phyloP scores from a whole-genome alignment of 306 rosid genomes.

The Quercus parvula region DNA sequence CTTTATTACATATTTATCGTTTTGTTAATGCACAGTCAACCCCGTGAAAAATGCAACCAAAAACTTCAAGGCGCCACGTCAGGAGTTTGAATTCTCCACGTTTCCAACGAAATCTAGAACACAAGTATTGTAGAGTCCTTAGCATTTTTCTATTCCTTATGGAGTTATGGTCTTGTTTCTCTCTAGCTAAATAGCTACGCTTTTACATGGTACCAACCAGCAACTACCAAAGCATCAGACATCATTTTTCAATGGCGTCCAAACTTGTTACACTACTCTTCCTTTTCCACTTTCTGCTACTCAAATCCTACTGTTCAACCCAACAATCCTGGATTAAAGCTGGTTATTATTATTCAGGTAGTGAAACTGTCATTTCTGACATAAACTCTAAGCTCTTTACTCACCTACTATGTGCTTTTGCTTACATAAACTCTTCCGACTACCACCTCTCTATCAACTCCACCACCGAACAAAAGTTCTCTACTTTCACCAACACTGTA shows the following conservation, averaged over 20 bases:
- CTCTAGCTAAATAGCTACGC: too few species aligned
- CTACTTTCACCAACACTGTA: slow-evolving; percentile 17
- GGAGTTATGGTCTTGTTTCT: not conserved
- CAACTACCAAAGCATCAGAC: too few species aligned
- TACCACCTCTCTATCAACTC: slow-evolving; percentile 9
- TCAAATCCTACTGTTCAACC: slow-evolving; percentile 2
- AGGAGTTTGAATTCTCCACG: not conserved
- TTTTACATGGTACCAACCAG: not conserved
- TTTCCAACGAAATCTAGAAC: too few species aligned
- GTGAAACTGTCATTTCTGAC: slow-evolving; percentile 1
- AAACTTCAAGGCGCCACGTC: not conserved
- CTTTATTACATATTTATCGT: too few species aligned
- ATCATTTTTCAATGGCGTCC: slow-evolving; percentile 29
- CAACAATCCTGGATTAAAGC: slow-evolving; percentile 18
- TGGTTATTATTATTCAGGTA: slow-evolving; percentile 3
- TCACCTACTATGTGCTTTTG: slow-evolving; percentile 31
- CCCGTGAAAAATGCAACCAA: not conserved
- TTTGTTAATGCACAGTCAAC: not conserved
- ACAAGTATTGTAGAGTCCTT: too few species aligned
- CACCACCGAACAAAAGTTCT: not conserved
- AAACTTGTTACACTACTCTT: not conserved
- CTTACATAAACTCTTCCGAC: slow-evolving; percentile 2
- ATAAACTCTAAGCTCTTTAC: slow-evolving; percentile 23
- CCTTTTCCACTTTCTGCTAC: not conserved
- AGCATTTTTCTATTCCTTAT: not conserved